Conservation (phyloP, 176 grass and related monocot species). For the Cenchrus fungigraminus region DNA sequence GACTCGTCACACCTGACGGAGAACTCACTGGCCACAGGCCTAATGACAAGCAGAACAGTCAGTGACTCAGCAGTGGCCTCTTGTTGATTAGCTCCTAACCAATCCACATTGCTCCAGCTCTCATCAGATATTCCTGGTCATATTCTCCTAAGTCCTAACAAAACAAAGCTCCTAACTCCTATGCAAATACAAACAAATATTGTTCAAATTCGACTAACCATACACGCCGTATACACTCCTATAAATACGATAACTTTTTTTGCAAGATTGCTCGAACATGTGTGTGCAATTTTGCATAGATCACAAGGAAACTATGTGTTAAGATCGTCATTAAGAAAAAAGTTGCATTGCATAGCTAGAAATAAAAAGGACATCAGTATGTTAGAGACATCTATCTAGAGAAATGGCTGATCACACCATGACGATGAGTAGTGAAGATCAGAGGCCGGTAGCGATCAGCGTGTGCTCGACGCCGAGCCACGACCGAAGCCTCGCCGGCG, state of each 20-base stretch:
- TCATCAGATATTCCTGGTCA: slow-evolving; percentile 5
- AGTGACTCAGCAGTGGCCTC: background rate
- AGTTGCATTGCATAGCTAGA: background rate
- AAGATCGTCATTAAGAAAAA: background rate
- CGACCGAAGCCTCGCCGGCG: slow-evolving; percentile 9
- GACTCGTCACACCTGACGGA: slow-evolving; percentile 11
- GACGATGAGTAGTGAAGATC: background rate
- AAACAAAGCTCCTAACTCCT: background rate
- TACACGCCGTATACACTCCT: background rate
- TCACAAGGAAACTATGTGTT: background rate
- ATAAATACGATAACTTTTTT: background rate
- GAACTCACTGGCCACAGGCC: background rate
- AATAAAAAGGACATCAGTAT: background rate
- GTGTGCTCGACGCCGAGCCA: slow-evolving; percentile 20
- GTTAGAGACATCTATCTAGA: background rate
- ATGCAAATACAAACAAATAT: background rate
- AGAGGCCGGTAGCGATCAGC: slow-evolving; percentile 29
- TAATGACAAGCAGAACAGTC: background rate
- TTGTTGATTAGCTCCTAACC: slow-evolving; percentile 4
- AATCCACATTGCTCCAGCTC: background rate
- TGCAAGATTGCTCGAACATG: background rate
- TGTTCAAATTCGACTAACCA: background rate
- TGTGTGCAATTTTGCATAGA: background rate
- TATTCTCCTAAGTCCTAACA: slow-evolving; percentile 17
- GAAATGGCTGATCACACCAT: background rate